Conservation (phyloP, 2,329 filamentous ascomycete genomes). For the Polychaeton citri region DNA sequence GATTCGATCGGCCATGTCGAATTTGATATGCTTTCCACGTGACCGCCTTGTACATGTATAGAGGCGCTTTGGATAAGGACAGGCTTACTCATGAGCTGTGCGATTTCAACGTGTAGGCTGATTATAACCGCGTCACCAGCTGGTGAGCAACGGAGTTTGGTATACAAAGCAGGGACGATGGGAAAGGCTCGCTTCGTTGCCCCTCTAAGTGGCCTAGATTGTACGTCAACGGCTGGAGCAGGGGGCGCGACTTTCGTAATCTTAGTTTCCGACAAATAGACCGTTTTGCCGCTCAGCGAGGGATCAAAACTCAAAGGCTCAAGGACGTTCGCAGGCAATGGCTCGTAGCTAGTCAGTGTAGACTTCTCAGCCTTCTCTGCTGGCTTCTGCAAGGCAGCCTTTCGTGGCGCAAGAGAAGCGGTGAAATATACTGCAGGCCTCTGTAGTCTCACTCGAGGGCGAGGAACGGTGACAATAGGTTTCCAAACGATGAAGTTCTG, state of each 20-base stretch:
- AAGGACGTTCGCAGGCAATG: slow-evolving; percentile 63
- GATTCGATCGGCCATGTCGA: slow-evolving; percentile 9
- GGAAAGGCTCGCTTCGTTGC: slow-evolving; percentile 49
- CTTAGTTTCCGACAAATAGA: slow-evolving; percentile 57
- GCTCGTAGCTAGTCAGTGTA: slow-evolving; percentile 56
- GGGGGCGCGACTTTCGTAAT: slow-evolving; percentile 62
- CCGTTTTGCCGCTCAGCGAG: slow-evolving; percentile 42
- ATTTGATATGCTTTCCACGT: slow-evolving; percentile 29
- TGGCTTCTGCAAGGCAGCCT: slow-evolving; percentile 21
- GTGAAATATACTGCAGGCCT: slow-evolving; percentile 53
- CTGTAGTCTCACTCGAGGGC: slow-evolving; percentile 48
- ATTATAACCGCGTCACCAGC: slow-evolving; percentile 28
- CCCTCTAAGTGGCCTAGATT: slow-evolving; percentile 50
- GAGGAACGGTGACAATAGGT: slow-evolving; percentile 12
- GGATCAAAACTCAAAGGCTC: slow-evolving; percentile 58
- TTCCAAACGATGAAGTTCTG: slow-evolving; percentile 17
- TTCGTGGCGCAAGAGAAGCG: slow-evolving; percentile 9
- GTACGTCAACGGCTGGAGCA: slow-evolving; percentile 45
- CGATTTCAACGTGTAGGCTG: slow-evolving; percentile 17
- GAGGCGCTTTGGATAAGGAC: slow-evolving; percentile 48
- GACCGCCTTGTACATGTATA: slow-evolving; percentile 44
- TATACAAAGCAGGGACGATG: slow-evolving; percentile 57
- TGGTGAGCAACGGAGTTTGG: slow-evolving; percentile 58
- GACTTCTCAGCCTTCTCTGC: slow-evolving; percentile 46
- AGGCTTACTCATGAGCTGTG: slow-evolving; percentile 13